Evolutionary conservation across 179 eudicot genomes (phyloP), one percentile per base, ranked within the genome.

Genomic region (Spergularia azorica): DNA sequence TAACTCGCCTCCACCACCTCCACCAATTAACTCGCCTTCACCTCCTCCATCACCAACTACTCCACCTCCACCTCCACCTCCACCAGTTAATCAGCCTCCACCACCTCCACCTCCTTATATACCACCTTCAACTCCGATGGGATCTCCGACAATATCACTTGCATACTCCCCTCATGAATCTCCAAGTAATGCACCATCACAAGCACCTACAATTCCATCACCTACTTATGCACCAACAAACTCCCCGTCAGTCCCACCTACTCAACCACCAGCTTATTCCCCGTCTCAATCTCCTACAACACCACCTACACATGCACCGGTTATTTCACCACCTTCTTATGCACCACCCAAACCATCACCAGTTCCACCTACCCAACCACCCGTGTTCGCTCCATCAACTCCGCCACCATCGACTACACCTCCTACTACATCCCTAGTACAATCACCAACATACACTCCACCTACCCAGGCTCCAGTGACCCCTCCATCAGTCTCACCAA

Each of bases 231-330:
- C 32, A 26, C 32, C 32, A 26, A 26, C 32, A 26, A 26, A 26
- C 32, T 26, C 32, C 32, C 32, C 32, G 32, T 26, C 32, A 26
- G 32, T 26, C 1, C 32, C 32, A 26, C 46, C 73, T 5, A 11
- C 9, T 4, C 52, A 72, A 58, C 50, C 70, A 58, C 77, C 80
- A 50, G 54, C 75, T 67, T 64, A 71, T 20, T 73, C 82, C 16
- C 74, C 82, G 4, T 18, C 20, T 10, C 26, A 15, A 2, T 26
- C 73, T 15, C 63, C 74, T 5, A 26, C 74, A 32, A 39, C 59
- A 51, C 58, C 71, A n/a, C 52, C 71, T 14, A 43, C 79, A 63
- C 15, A 12, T 32, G 26, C 69, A 54, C 46, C 57, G 79, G 9
- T 63, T 3, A 15, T 11, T 1, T 50, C 16, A 32, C 61, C 74